Evolutionary conservation across 345 rosid species (phyloP).

Genomic region (Camelina sativa): DNA sequence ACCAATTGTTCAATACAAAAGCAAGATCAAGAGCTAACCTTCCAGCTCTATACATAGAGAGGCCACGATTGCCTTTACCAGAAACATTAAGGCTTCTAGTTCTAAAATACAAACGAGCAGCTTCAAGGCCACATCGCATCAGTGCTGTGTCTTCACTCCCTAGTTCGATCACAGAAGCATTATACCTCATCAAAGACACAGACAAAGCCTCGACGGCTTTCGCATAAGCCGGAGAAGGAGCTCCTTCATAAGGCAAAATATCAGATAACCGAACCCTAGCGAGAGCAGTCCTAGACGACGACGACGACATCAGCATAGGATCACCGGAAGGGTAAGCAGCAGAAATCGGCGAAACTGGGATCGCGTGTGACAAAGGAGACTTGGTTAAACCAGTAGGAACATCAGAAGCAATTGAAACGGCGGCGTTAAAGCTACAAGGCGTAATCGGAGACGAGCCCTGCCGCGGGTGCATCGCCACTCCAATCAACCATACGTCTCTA

Average conservation of each 20-base stretch:
- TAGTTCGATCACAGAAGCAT: constrained; percentile 86
- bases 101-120: constrained; percentile 77
- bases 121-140: constrained; percentile 84
- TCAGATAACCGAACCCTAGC: constrained; percentile 80
- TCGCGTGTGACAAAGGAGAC: constrained; percentile 26
- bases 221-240: constrained; percentile 59
- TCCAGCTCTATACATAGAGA: constrained; percentile 87
- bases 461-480: constrained; percentile 41
- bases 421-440: constrained; percentile 34
- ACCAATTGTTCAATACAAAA: neutral
- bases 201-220: constrained; percentile 87
- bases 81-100: constrained; percentile 49
- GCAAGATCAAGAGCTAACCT: constrained; percentile 52
- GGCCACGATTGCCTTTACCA: constrained; percentile 66
- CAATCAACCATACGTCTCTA: constrained; percentile 39
- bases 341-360: constrained; percentile 49
- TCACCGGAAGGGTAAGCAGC: constrained; percentile 47
- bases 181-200: constrained; percentile 77
- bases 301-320: constrained; percentile 37
- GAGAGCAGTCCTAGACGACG: constrained; percentile 44
- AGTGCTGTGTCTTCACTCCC: constrained; percentile 72
- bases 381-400: constrained; percentile 10
- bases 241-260: constrained; percentile 75
- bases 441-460: constrained; percentile 43
- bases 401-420: constrained; percentile 21